phyloP scores from a whole-genome alignment of 306 rosid species.

The Abrus precatorius region DNA sequence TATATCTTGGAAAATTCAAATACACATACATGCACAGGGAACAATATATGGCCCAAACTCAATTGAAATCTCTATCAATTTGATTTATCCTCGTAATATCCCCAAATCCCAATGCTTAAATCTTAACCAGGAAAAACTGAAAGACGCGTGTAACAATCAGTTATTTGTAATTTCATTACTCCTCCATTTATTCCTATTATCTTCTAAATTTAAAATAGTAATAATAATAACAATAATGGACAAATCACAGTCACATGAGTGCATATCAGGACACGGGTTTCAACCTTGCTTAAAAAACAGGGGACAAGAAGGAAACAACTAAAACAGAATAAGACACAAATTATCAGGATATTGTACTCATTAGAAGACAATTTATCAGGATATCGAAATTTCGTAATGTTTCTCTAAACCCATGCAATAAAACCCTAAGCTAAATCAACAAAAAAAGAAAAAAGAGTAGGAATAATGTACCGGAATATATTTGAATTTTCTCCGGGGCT shows the following conservation, averaged over 20 bases:
- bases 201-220: background rate
- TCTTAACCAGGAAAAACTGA: background rate
- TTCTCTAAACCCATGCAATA: conserved; percentile 13
- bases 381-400: too few species aligned
- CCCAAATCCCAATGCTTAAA: background rate
- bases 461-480: conserved; percentile 77
- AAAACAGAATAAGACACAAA: background rate
- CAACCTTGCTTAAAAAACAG: background rate
- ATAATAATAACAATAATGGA: too few species aligned
- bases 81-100: background rate
- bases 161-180: background rate
- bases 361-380: background rate
- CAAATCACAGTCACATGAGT: background rate
- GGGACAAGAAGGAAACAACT: conserved; percentile 12
- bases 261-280: conserved; percentile 10
- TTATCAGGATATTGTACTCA: conserved; percentile 7
- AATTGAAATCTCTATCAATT: background rate
- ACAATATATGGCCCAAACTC: background rate
- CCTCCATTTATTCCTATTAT: background rate
- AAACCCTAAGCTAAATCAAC: conserved; percentile 40
- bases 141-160: background rate
- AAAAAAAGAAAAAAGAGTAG: background rate
- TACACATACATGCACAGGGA: background rate
- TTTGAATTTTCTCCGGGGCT: conserved; percentile 88
- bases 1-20: background rate